phyloP scores from a whole-genome alignment of 2,329 filamentous ascomycete species.

The Monilinia laxa region DNA sequence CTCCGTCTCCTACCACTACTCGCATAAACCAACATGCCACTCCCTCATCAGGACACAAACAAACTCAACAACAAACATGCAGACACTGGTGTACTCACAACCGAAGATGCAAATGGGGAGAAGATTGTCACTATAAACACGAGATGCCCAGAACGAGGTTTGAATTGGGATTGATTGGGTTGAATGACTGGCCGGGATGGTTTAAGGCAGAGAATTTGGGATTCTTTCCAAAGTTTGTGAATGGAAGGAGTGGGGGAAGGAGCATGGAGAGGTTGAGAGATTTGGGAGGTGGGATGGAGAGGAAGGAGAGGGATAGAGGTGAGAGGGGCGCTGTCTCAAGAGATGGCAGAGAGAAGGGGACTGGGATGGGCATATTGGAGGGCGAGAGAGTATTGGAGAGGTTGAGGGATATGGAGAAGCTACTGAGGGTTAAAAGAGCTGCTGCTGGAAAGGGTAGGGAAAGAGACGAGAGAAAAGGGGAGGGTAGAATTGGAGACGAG shows the following conservation, averaged over 20 bases:
- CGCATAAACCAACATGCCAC: not conserved
- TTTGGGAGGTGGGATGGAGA: conserved; percentile 6
- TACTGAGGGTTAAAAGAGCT: not conserved
- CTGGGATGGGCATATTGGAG: not conserved
- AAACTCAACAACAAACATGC: conserved; percentile 37
- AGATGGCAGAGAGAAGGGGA: conserved; percentile 10
- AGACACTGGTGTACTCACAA: conserved; percentile 49
- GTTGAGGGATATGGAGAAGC: conserved; percentile 28
- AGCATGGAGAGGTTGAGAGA: conserved; percentile 10
- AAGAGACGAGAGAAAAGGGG: not conserved
- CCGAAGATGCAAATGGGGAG: conserved; percentile 49
- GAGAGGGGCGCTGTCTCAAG: conserved; percentile 5
- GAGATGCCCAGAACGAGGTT: conserved; percentile 47
- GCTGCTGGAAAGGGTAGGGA: not conserved
- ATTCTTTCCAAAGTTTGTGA: conserved; percentile 20
- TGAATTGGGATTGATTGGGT: conserved; percentile 46
- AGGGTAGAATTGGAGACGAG: not conserved
- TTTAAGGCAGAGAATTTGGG: conserved; percentile 38
- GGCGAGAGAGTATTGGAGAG: not conserved
- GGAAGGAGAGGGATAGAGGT: conserved; percentile 21
- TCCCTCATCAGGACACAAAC: not conserved
- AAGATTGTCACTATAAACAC: conserved; percentile 48
- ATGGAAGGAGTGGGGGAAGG: not conserved
- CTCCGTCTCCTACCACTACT: not conserved
- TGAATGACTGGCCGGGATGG: conserved; percentile 48